These are phyloP conservation scores for slime mould (Dictyostelium discoideum) DNA, from an alignment of 78 protist genomes.

Conservation along the genomic window dicty_2.7 NC_007090.3:57001-57500, in stretches of 20 bases:
- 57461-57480: constrained; percentile 18
- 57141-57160: background rate
- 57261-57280: background rate
- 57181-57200: background rate
- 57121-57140: background rate
- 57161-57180: background rate
- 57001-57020: no score
- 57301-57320: background rate
- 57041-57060: no score
- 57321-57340: background rate
- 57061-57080: background rate
- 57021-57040: no score
- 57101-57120: background rate
- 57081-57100: background rate
- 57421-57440: constrained; percentile 14
- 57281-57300: background rate
- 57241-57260: background rate
- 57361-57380: constrained; percentile 16
- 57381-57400: background rate
- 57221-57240: background rate
- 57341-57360: background rate
- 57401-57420: constrained; percentile 14
- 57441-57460: background rate
- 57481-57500: background rate
- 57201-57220: background rate